Percentiles rank a stretch among this genome's conserved stretches.
Evolutionary conservation across 768 basidiomycete species (phyloP).

Genomic region (Tulasnella sp.): DNA sequence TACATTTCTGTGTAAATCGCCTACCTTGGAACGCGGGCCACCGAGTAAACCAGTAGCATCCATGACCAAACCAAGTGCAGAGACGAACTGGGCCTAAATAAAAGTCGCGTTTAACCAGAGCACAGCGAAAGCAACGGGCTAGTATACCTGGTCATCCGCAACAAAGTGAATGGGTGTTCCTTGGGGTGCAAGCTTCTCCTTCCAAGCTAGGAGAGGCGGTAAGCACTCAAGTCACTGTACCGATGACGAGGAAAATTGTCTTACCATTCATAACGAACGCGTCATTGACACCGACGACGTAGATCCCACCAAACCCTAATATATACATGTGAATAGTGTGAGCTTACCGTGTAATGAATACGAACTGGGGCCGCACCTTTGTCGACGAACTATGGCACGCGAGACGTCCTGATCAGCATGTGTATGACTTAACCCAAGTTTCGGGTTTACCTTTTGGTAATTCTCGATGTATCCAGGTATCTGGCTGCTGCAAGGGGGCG

Average conservation of each 20-base stretch:
- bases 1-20: not conserved
- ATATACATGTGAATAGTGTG: not conserved
- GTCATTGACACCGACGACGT: slow-evolving; percentile 79
- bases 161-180: slow-evolving; percentile 64
- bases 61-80: slow-evolving; percentile 62
- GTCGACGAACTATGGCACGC: not conserved
- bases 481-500: slow-evolving; percentile 68
- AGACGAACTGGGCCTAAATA: slow-evolving; percentile 49
- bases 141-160: slow-evolving; percentile 62
- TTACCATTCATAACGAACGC: slow-evolving; percentile 64
- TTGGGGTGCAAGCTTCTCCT: slow-evolving; percentile 58
- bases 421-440: not conserved
- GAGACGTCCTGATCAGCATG: not conserved
- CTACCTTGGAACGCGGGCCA: slow-evolving; percentile 66
- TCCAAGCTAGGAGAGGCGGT: slow-evolving; percentile 55
- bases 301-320: slow-evolving; percentile 46
- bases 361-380: not conserved
- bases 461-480: slow-evolving; percentile 46
- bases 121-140: not conserved
- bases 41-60: slow-evolving; percentile 68
- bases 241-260: slow-evolving; percentile 38
- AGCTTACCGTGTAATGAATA: not conserved
- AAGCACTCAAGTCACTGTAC: not conserved
- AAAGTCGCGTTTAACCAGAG: not conserved
- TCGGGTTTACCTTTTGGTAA: slow-evolving; percentile 24